These are phyloP conservation scores for Noccaea caerulescens DNA, from an alignment of 345 rosid species.

Conservation along the genomic window DNA sequence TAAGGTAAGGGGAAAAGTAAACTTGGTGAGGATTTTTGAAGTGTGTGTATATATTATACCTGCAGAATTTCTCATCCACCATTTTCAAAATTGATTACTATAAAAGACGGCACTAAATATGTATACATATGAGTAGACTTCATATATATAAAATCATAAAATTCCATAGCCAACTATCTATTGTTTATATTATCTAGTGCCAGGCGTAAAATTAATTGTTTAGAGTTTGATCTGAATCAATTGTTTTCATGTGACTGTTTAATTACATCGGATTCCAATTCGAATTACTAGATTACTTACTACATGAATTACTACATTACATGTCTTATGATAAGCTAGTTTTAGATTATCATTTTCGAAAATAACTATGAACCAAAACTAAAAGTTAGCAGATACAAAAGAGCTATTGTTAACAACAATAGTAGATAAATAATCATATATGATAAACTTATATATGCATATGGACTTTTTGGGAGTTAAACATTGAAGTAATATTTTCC, in stretches of 20 bases:
- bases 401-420: not conserved
- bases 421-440: not conserved
- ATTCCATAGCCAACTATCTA: not conserved
- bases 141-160: not conserved
- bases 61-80: constrained; percentile 6
- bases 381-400: not conserved
- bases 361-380: not conserved
- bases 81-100: not conserved
- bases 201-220: not conserved
- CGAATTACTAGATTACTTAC: not conserved
- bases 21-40: not conserved
- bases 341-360: no score
- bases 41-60: not conserved
- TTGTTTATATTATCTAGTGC: not conserved
- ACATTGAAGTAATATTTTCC: not conserved
- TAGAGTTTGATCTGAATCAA: not conserved
- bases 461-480: not conserved
- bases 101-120: not conserved
- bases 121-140: not conserved
- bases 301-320: no score
- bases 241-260: not conserved
- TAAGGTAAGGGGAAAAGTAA: not conserved
- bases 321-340: no score
- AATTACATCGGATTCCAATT: not conserved
- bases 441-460: not conserved